These are phyloP conservation scores for Coemansia sp. DNA, from an alignment of 192 early-diverging fungal species.

Conservation along the genomic window DNA sequence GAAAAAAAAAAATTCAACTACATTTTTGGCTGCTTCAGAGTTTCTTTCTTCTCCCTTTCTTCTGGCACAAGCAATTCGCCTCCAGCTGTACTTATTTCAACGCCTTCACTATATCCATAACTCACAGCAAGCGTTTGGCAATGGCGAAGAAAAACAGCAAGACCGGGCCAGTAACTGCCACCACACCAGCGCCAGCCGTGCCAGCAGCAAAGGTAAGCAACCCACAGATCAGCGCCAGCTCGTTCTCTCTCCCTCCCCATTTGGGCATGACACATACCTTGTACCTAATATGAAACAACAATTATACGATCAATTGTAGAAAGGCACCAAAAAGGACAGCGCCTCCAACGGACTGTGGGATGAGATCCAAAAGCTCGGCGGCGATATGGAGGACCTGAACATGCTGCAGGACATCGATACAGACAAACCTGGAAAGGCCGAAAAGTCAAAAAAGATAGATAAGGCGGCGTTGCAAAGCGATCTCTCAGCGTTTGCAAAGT, in stretches of 20 bases:
- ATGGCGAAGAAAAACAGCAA: conserved; percentile 17
- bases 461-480: conserved; percentile 27
- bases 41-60: background rate
- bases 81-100: background rate
- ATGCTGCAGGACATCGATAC: conserved; percentile 60
- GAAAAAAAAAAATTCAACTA: conserved; percentile 5
- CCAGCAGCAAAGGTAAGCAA: background rate
- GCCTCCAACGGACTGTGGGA: conserved; percentile 45
- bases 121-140: background rate
- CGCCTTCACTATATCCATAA: background rate
- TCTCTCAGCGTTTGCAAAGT: conserved; percentile 43
- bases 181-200: background rate
- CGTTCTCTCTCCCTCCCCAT: background rate
- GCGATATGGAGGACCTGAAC: conserved; percentile 58
- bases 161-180: background rate
- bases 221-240: background rate
- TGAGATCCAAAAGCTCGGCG: conserved; percentile 69
- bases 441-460: conserved; percentile 19
- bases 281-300: background rate
- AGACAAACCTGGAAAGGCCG: conserved; percentile 24
- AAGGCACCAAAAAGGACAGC: background rate
- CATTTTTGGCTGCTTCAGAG: background rate
- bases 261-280: too few species aligned
- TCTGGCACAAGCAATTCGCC: background rate
- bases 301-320: background rate